Percentiles rank a stretch among this genome's conserved stretches.
Conservation (phyloP, 805 yeast species). For the Monosporozyma aquatica region DNA sequence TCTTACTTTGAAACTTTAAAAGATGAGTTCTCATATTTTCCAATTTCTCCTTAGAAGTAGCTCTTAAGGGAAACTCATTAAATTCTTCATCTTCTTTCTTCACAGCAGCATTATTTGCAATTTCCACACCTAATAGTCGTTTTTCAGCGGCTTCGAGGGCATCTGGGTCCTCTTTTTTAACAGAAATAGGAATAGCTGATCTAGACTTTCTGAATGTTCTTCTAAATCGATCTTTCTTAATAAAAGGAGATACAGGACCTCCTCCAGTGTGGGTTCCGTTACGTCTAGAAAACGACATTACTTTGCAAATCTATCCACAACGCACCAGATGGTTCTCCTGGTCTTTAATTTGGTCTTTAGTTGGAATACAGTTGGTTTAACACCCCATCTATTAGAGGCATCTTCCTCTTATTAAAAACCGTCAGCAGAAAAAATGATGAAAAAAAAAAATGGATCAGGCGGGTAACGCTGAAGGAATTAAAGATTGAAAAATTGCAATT, state of each 20-base stretch:
- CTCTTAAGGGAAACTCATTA: conserved; percentile 43
- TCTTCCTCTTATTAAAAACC: no score
- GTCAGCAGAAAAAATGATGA: no score
- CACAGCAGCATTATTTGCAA: conserved; percentile 7
- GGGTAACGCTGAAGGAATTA: no score
- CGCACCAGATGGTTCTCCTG: no score
- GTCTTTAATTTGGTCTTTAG: no score
- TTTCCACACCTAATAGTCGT: conserved; percentile 16
- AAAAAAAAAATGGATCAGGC: no score
- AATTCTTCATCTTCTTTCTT: conserved; percentile 21
- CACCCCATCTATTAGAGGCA: no score
- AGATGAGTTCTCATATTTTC: conserved; percentile 71
- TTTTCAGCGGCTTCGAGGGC: conserved; percentile 20
- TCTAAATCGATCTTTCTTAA: conserved; percentile 30
- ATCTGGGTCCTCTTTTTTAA: conserved; percentile 30
- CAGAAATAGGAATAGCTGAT: conserved; percentile 4
- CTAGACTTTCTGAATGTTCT: conserved; percentile 27
- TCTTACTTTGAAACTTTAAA: conserved; percentile 66
- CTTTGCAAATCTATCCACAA: no score
- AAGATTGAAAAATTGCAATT: neutral
- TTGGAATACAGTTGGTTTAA: no score
- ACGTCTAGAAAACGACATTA: conserved; percentile 8
- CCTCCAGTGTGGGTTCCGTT: conserved; percentile 5
- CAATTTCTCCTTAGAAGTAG: conserved; percentile 64
- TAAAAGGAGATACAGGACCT: conserved; percentile 28